phyloP scores from a whole-genome alignment of 164 flowering plant genomes.

The Berberis vulgaris region DNA sequence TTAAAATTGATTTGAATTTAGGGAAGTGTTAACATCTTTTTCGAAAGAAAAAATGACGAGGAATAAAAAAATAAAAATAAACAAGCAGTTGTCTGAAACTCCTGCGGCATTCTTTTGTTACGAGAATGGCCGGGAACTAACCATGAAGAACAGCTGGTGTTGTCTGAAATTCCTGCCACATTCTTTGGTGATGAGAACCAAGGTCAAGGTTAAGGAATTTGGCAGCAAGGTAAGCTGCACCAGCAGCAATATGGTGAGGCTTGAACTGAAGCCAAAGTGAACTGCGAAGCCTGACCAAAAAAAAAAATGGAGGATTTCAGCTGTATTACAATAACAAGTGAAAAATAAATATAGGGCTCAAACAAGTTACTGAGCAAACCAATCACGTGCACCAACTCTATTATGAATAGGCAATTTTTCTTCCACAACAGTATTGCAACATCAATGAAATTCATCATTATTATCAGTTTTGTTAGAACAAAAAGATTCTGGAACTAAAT shows the following conservation, averaged over 20 bases:
- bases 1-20: no score
- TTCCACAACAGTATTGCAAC: constrained; percentile 13
- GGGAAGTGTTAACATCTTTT: no score
- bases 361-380: constrained; percentile 15
- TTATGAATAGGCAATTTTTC: constrained; percentile 12
- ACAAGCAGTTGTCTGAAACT: not conserved
- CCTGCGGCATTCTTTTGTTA: not conserved
- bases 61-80: not conserved
- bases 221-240: constrained; percentile 84
- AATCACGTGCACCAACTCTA: constrained; percentile 23
- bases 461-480: constrained; percentile 15
- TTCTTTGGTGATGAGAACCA: constrained; percentile 32
- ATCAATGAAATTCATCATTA: constrained; percentile 11
- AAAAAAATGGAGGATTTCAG: not conserved
- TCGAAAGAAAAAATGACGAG: not conserved
- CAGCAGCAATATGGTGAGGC: constrained; percentile 49
- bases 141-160: constrained; percentile 75
- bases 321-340: not conserved
- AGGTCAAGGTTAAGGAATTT: constrained; percentile 67
- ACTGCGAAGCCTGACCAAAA: constrained; percentile 32
- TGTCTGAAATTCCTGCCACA: constrained; percentile 82
- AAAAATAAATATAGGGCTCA: not conserved
- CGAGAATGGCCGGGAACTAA: constrained; percentile 12
- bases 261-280: constrained; percentile 49
- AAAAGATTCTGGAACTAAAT: constrained; percentile 1